Evolutionary conservation across 805 yeast genomes (phyloP).

Genomic region (Sporopachydermia lactativora): DNA sequence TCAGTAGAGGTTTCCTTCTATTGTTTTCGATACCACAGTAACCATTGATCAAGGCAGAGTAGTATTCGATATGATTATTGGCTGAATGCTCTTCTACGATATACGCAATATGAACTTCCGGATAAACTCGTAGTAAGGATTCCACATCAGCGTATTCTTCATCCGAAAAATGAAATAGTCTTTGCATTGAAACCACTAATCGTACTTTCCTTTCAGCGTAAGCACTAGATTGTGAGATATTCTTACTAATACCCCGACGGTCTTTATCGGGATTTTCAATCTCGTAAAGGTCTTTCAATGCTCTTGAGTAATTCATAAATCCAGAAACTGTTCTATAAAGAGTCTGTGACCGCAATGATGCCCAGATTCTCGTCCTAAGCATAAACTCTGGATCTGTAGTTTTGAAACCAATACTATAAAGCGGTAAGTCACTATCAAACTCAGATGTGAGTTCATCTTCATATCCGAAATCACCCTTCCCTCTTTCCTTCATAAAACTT

Average conservation of each 20-base stretch:
- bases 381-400: conserved; percentile 96
- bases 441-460: conserved; percentile 62
- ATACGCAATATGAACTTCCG: conserved; percentile 68
- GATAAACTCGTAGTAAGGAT: conserved; percentile 56
- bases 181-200: conserved; percentile 79
- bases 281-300: conserved; percentile 83
- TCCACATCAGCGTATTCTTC: conserved; percentile 59
- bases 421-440: conserved; percentile 85
- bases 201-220: conserved; percentile 73
- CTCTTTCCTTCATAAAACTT: conserved; percentile 79
- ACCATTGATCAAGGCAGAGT: conserved; percentile 59
- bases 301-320: conserved; percentile 96
- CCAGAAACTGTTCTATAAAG: conserved; percentile 95
- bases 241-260: conserved; percentile 32
- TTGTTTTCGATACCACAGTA: conserved; percentile 42
- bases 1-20: conserved; percentile 44
- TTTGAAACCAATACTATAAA: conserved; percentile 93
- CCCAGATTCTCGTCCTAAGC: conserved; percentile 95
- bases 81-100: conserved; percentile 74
- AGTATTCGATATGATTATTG: conserved; percentile 46
- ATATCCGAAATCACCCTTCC: conserved; percentile 37
- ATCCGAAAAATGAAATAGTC: conserved; percentile 47
- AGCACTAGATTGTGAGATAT: conserved; percentile 11
- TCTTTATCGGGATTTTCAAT: conserved; percentile 94
- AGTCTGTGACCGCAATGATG: conserved; percentile 93